Evolutionary conservation across 2,329 filamentous ascomycete genomes (phyloP).

Genomic region (Nigrospora osmanthi): DNA sequence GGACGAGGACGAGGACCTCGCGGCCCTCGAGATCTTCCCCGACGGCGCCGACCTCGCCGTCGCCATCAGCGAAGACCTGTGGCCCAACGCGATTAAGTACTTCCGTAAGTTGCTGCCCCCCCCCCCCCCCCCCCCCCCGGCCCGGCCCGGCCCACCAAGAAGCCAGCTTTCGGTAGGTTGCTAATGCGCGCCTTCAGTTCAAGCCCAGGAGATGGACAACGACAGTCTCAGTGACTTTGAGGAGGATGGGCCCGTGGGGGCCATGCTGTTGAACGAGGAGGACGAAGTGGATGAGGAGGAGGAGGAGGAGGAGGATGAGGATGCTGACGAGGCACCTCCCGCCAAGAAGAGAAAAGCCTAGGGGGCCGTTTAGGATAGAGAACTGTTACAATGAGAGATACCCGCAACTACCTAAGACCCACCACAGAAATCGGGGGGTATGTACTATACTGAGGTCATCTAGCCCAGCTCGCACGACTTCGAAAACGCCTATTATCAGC

Average conservation of each 20-base stretch:
- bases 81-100: conserved; percentile 81
- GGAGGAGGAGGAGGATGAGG: neutral
- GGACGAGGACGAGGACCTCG: conserved; percentile 52
- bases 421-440: too few species aligned
- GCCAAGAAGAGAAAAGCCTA: conserved; percentile 7
- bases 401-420: too few species aligned
- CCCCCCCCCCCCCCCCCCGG: too few species aligned
- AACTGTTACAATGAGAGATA: too few species aligned
- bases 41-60: conserved; percentile 77
- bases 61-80: conserved; percentile 78
- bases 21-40: conserved; percentile 79
- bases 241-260: conserved; percentile 27
- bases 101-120: conserved; percentile 62
- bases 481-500: too few species aligned
- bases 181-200: conserved; percentile 5
- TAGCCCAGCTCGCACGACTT: too few species aligned
- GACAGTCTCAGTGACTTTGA: conserved; percentile 48
- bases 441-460: too few species aligned
- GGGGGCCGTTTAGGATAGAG: too few species aligned
- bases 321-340: conserved; percentile 2
- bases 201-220: conserved; percentile 48
- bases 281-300: conserved; percentile 1
- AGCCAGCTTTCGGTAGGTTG: neutral
- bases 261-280: conserved; percentile 10
- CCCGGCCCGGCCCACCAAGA: neutral